Percentiles rank a stretch among this genome's conserved stretches.
Conservation (phyloP, 225 moss, liverwort and hornwort species). For the Sphagnum tenellum region DNA sequence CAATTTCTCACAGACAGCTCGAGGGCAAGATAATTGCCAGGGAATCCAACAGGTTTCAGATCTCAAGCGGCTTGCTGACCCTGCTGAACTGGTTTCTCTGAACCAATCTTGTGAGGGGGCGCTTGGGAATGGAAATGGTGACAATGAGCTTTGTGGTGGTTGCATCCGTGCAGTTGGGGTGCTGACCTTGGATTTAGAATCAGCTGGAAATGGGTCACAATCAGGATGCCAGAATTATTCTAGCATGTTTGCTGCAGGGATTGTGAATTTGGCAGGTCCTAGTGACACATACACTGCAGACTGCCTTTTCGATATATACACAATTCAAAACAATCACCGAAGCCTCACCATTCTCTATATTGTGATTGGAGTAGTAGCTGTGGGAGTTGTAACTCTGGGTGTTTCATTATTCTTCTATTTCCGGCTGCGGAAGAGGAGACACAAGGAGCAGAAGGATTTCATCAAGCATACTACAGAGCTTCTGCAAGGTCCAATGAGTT, state of each 20-base stretch:
- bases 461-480: slow-evolving; percentile 20
- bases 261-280: slow-evolving; percentile 35
- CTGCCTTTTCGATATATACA: slow-evolving; percentile 23
- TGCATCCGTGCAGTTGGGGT: no score
- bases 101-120: no score
- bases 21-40: no score
- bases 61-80: no score
- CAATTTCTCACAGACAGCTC: no score
- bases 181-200: no score
- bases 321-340: not conserved
- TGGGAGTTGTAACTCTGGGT: slow-evolving; percentile 8
- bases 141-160: no score
- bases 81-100: no score
- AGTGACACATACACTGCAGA: slow-evolving; percentile 26
- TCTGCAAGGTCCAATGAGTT: slow-evolving; percentile 19
- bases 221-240: slow-evolving; percentile 11
- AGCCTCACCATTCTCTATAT: slow-evolving; percentile 12
- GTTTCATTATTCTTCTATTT: slow-evolving; percentile 9
- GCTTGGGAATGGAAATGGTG: no score
- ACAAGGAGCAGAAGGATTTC: slow-evolving; percentile 21
- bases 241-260: slow-evolving; percentile 23
- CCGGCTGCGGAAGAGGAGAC: slow-evolving; percentile 8
- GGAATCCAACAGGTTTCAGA: no score
- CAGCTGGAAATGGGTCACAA: slow-evolving; percentile 1
- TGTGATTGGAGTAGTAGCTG: slow-evolving; percentile 15